phyloP scores from a whole-genome alignment of 768 basidiomycete genomes.

The Suillus plorans region DNA sequence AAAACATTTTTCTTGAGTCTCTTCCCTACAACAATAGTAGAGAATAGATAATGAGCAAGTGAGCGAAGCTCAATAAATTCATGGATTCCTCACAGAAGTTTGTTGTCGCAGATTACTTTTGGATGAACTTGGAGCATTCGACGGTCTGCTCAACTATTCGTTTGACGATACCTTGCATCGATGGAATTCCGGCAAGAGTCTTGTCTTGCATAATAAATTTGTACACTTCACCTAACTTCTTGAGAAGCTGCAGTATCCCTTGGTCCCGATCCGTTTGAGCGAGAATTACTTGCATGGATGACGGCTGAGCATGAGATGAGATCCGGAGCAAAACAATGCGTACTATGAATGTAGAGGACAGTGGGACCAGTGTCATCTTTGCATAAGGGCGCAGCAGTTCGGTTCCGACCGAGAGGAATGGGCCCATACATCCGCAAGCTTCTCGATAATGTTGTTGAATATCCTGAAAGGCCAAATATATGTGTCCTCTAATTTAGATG shows the following conservation, averaged over 20 bases:
- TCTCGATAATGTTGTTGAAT: background rate
- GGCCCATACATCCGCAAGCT: background rate
- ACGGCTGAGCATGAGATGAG: too few species aligned
- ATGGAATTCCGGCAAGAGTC: background rate
- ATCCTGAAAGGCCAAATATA: background rate
- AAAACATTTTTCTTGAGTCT: background rate
- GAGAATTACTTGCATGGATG: background rate
- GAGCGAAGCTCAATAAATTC: background rate
- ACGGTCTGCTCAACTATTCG: background rate
- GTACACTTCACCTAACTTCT: slow-evolving; percentile 1
- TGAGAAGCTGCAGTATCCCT: background rate
- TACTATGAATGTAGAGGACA: background rate
- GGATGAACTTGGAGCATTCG: slow-evolving; percentile 9
- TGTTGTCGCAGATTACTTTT: slow-evolving; percentile 2
- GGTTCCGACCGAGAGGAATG: background rate
- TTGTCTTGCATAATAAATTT: background rate
- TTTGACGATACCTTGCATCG: background rate
- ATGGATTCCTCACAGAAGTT: slow-evolving; percentile 4
- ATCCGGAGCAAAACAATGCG: background rate
- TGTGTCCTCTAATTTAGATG: background rate
- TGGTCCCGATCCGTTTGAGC: slow-evolving; percentile 1
- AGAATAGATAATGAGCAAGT: background rate
- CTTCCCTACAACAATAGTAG: background rate
- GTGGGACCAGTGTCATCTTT: background rate
- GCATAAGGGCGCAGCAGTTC: slow-evolving; percentile 4